Base-by-base conservation (phyloP, 176 grass and related monocot genomes). In the Neostapfia colusana region DNA sequence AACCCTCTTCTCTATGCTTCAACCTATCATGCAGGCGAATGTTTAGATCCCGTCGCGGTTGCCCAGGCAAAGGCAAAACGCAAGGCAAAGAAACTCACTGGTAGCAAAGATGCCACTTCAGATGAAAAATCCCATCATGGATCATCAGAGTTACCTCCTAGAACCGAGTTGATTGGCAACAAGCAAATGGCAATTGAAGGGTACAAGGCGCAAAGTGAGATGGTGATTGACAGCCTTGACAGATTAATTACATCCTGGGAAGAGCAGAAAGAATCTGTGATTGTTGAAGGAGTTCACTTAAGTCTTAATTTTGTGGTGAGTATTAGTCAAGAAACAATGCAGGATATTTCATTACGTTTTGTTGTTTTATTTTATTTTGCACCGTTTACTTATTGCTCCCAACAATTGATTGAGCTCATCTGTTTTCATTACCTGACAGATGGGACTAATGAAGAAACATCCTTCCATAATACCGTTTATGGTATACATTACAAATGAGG, bases 371-470 rank as follows among this genome's bases (percentile, higher is more conserved):
- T 9, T 25, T 58, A 26, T 26, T 58, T 25, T 25, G 21, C 21
- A 57, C 21, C 9, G 8, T 24, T 21, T 56, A 24, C 53, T 56
- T 56, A 23, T 65, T 48, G 69, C 43, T 55, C 39, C 49, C 8
- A n/a, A 71, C 16, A 37, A 86, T 26, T 88, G 38, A 93, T 57
- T 57, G 11, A 25, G 10, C 11, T 45, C n/a, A 42, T 78, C 8
- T 72, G 5, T 57, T 75, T 62, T 75, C 73, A 20, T 42, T 79
- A 69, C 85, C 58, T 18, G n/a, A 76, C 65, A 99, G 95, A 95
- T 95, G 95, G 95, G 95, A 27, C 85, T 99, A 76, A 99, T 99
- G 95, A 99, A 99, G 83, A 99, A 92, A 67, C 95, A 95, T 69
- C 95, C 87, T 61, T 99, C 95, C 57, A 92, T 99, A 85, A 91